Base-by-base conservation (phyloP, 805 yeast genomes). In the Ogataea angusta region DNA sequence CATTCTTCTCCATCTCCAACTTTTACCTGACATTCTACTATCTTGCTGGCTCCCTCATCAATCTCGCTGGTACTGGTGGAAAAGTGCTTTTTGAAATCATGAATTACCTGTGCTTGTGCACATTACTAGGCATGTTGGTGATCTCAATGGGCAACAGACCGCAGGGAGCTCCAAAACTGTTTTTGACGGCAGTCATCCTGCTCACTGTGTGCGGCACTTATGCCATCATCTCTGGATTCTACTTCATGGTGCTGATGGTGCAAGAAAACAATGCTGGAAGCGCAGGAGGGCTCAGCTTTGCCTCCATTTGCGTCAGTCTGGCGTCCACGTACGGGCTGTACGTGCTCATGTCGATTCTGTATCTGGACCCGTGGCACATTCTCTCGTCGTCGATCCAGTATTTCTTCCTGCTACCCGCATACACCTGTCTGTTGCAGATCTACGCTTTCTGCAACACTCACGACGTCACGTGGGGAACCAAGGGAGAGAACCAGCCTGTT, bases 381-480 rank as follows among this genome's bases (percentile, higher is more conserved):
- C 35, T 93, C 29, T 84, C 96, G 2, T 87, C 95, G 33, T 80
- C 95, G 0, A 40, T 80, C 5, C 99, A 91, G 62, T 91, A 93
- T 69, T 85, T 91, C 66, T 61, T 90, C 50, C 75, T 93, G 72
- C 72, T 91, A 38, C 98, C 99, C 18, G 82, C 95, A 0, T 91
- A 89, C 61, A 85, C 95, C 4, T 87, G 96, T 66, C 82, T 96
- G 2, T 69, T 91, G 42, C 97, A 91, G 65, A 89, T 93, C 44
- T 91, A 89, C 67, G 97, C 99, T 1, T 89, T 91, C 65, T 91
- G 99, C 69, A 91, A 91, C 62, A 91, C 97, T 3, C 98, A 91
- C 66, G 99, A 91, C 70, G 96, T 93, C 36, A 85, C 96, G 0
- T 91, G 99, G 99, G 99, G 99, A 65, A 91, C 99, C 2, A 91